Evolutionary conservation across 1,139 yeast species (phyloP).

Genomic region (Debaryomycetaceae sp.): DNA sequence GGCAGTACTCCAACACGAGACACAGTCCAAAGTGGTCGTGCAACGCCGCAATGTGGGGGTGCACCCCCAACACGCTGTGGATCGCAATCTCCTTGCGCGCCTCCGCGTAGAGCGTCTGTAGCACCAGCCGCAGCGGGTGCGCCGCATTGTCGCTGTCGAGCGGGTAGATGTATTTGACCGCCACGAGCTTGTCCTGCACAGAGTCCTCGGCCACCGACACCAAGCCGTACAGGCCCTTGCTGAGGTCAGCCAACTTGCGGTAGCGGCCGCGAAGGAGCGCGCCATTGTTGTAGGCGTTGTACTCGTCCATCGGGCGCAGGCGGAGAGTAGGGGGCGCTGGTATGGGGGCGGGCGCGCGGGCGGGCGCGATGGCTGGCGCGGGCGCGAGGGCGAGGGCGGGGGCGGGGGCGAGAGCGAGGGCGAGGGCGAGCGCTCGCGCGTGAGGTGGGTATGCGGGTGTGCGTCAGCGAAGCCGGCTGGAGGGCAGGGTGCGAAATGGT

Average conservation of each 20-base stretch:
- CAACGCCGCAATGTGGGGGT: conserved; percentile 60
- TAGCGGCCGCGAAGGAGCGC: conserved; percentile 60
- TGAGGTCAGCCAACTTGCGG: conserved; percentile 68
- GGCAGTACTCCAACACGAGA: conserved; percentile 80
- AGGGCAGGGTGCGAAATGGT: no score
- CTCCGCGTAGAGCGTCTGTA: conserved; percentile 48
- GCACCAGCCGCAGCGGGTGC: conserved; percentile 21
- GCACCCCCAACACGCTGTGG: conserved; percentile 64
- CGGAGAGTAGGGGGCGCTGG: background rate
- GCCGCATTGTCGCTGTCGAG: conserved; percentile 17
- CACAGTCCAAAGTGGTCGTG: conserved; percentile 78
- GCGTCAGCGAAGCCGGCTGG: no score
- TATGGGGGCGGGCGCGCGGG: background rate
- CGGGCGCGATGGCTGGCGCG: no score
- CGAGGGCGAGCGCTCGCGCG: no score
- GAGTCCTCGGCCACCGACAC: conserved; percentile 84
- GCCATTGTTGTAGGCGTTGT: conserved; percentile 57
- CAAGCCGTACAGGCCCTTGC: conserved; percentile 91
- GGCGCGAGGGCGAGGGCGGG: no score
- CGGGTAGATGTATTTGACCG: conserved; percentile 75
- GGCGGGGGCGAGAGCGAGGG: no score
- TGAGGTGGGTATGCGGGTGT: no score
- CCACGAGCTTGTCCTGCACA: conserved; percentile 53
- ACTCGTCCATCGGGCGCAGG: conserved; percentile 34
- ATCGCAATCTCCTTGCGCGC: conserved; percentile 78